These are phyloP conservation scores for Fusarium anguioides DNA, from an alignment of 2,329 filamentous ascomycete genomes.

Conservation along the genomic window DNA sequence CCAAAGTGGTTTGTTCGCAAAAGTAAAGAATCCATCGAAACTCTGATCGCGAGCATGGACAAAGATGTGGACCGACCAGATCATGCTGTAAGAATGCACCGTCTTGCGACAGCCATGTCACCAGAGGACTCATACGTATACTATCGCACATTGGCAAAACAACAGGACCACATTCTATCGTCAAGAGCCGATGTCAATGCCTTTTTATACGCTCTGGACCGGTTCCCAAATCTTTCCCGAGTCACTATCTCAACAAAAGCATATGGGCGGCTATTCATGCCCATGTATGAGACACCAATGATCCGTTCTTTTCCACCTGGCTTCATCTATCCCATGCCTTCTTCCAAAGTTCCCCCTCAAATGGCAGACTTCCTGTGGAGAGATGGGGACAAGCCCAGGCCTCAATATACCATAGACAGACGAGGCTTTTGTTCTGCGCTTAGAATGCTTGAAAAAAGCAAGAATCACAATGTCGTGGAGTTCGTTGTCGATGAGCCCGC, in stretches of 20 bases:
- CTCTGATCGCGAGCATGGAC: background rate
- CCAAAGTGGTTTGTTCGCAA: no score
- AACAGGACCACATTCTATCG: constrained; percentile 48
- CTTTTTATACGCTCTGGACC: constrained; percentile 48
- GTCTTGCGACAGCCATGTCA: background rate
- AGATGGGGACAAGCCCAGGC: background rate
- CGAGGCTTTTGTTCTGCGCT: constrained; percentile 48
- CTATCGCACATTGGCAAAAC: constrained; percentile 49
- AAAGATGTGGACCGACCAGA: background rate
- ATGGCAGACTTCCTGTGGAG: background rate
- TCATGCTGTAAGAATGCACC: no score
- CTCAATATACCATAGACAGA: constrained; percentile 21
- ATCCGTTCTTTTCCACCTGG: constrained; percentile 53
- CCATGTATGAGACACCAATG: constrained; percentile 56
- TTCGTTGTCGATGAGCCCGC: background rate
- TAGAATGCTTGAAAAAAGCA: constrained; percentile 38
- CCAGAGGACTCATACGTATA: constrained; percentile 35
- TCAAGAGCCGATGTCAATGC: constrained; percentile 46
- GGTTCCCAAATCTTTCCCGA: constrained; percentile 50
- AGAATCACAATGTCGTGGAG: constrained; percentile 40
- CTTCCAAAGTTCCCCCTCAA: background rate
- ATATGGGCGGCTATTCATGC: constrained; percentile 51
- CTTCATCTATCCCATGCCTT: constrained; percentile 53
- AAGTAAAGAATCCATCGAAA: background rate
- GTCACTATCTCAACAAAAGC: constrained; percentile 55